Evolutionary conservation across 306 rosid species (phyloP), one percentile per base, ranked within the genome.

Genomic region (Gleditsia sinensis): DNA sequence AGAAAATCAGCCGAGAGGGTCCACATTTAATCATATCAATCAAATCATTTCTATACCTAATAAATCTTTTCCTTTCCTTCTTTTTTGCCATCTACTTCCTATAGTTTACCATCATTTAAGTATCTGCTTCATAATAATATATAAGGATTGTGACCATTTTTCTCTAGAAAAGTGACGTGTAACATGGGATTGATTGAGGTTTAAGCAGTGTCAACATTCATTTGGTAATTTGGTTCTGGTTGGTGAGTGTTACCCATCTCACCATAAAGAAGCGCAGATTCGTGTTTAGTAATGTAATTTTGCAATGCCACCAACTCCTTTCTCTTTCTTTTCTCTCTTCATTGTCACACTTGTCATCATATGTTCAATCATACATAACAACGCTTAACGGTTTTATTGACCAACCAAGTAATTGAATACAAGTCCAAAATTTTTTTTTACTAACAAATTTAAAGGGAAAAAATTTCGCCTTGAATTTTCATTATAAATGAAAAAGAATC

Each of bases 1-100:
- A 43, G 3, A 69, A 89, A 90, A 80, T 78, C 48, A 74, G 36
- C 79, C 54, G 6, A 8, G 5, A n/a, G 78, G 78, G 57, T 36
- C 80, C 76, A 71, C 42, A 17, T 0, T 70, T 67, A 53, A 75
- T 80, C 69, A 69, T 78, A 33, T 16, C 27, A 24, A 51, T 20
- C 43, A 39, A 37, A 76, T 30, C 2, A 54, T 60, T 75, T 55
- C 34, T 74, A 32, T 14, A 50, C 74, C 79, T 27, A 49, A 62
- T 19, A 43, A 2, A 78, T n/a, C 5, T 43, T 8, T 56, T 21
- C 10, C 23, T 21, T 56, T 23, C 36, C 11, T 55, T 10, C 24
- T 7, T 0, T 1, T 12, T 1, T 40, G 46, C 46, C 0, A 43
- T 13, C 21, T 46, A 46, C 8, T 16, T 19, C 1, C 19, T 39